phyloP scores from a whole-genome alignment of 176 grass and related monocot genomes.

The Rhynchospora tenuis region DNA sequence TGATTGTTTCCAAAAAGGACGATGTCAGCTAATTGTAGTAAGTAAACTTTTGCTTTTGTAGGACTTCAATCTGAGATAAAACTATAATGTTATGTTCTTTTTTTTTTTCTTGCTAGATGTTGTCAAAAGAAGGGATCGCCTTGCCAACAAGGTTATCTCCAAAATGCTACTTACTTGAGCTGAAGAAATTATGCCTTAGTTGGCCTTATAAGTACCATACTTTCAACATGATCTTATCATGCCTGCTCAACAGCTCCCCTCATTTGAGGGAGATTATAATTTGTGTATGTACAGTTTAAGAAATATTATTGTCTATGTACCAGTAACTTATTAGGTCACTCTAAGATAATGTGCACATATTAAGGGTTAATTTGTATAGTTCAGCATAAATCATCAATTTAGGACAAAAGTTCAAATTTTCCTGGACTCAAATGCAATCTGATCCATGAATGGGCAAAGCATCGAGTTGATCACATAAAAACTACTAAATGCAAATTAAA shows the following conservation, averaged over 20 bases:
- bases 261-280: conserved; percentile 29
- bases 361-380: neutral
- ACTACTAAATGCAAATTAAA: neutral
- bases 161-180: neutral
- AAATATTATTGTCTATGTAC: neutral
- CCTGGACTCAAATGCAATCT: neutral
- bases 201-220: conserved; percentile 12
- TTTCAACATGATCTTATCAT: conserved; percentile 18
- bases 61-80: neutral
- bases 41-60: neutral
- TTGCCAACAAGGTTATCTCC: neutral
- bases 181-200: conserved; percentile 16
- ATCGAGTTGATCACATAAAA: neutral
- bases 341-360: neutral
- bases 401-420: neutral
- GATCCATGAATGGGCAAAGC: neutral
- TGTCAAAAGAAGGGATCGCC: neutral
- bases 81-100: neutral
- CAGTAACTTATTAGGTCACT: neutral
- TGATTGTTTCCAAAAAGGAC: neutral
- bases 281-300: neutral
- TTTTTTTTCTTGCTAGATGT: conserved; percentile 5
- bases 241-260: conserved; percentile 36
- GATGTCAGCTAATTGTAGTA: neutral
- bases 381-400: neutral